Evolutionary conservation across 1,284 basidiomycete genomes (phyloP), one percentile per base, ranked within the genome.

Genomic region (Sphagnurus paluster): DNA sequence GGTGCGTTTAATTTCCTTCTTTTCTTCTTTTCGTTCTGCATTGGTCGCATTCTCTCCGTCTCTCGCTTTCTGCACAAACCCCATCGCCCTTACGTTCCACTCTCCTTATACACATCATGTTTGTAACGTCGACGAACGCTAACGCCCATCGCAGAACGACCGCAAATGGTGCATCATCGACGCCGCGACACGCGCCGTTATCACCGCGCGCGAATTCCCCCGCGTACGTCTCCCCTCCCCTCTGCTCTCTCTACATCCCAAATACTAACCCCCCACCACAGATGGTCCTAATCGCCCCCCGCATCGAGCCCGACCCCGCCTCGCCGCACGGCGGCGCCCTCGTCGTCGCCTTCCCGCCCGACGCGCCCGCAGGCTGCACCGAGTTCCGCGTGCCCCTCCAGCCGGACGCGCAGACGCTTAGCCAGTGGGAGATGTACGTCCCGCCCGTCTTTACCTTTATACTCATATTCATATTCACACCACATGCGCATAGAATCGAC

Each of bases 91-190:
- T n/a, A n/a, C n/a, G n/a, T n/a, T n/a, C n/a, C n/a, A n/a, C n/a
- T n/a, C n/a, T n/a, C n/a, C n/a, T n/a, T n/a, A n/a, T n/a, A n/a
- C n/a, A n/a, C n/a, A n/a, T n/a, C n/a, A n/a, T n/a, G n/a, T n/a
- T n/a, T n/a, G n/a, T n/a, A n/a, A n/a, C n/a, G n/a, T n/a, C n/a
- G n/a, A n/a, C n/a, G n/a, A n/a, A n/a, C n/a, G n/a, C n/a, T n/a
- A n/a, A n/a, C n/a, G 17, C 30, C 5, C 30, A 14, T 3, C n/a
- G 23, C 38, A 88, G 85, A 70, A 83, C 56, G 87, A 90, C 58
- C 74, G 87, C 51, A 74, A 70, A 61, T 87, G 84, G 77, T 81
- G 77, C 48, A 74, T 89, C 53, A 72, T 87, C 33, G 82, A 84
- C 54, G 73, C 72, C 5, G 62, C 67, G 4, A 77, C 71, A 3